phyloP scores from a whole-genome alignment of 225 moss, liverwort and hornwort species.

The Marchantia polymorpha region DNA sequence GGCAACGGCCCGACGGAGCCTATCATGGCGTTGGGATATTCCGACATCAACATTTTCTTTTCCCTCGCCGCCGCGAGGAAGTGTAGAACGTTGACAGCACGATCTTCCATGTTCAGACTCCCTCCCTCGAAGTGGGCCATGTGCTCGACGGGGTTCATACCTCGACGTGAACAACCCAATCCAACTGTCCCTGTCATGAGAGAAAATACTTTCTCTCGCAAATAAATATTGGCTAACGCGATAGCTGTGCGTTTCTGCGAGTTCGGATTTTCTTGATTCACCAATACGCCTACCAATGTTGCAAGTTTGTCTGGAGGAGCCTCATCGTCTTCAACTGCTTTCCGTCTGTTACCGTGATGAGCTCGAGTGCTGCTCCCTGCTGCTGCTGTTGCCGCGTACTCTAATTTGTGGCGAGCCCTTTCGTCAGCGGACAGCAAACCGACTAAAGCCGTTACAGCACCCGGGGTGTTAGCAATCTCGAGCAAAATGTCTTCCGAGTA shows the following conservation, averaged over 20 bases:
- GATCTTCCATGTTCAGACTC: not conserved
- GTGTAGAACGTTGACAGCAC: not conserved
- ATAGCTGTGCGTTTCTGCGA: constrained; percentile 10
- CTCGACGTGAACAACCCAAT: not conserved
- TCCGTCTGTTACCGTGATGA: not conserved
- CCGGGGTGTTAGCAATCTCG: constrained; percentile 5
- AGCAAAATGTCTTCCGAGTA: constrained; percentile 4
- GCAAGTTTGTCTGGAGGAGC: constrained; percentile 10
- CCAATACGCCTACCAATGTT: constrained; percentile 5
- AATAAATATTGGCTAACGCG: not conserved
- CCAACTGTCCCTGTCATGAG: not conserved
- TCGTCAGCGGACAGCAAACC: constrained; percentile 1
- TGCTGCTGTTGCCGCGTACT: not conserved
- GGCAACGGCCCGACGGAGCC: constrained; percentile 1
- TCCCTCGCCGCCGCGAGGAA: constrained; percentile 14
- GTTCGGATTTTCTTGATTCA: constrained; percentile 2
- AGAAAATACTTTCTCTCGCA: not conserved
- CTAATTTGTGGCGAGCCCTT: not conserved
- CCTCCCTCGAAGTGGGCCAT: not conserved
- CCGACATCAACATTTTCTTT: constrained; percentile 13
- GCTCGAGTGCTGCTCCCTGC: not conserved
- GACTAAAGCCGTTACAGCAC: constrained; percentile 12
- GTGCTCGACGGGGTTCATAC: not conserved
- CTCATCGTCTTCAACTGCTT: not conserved
- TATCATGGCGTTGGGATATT: constrained; percentile 1